Conservation (phyloP, 192 early-diverging fungal genomes). For the Entophlyctis luteolus region DNA sequence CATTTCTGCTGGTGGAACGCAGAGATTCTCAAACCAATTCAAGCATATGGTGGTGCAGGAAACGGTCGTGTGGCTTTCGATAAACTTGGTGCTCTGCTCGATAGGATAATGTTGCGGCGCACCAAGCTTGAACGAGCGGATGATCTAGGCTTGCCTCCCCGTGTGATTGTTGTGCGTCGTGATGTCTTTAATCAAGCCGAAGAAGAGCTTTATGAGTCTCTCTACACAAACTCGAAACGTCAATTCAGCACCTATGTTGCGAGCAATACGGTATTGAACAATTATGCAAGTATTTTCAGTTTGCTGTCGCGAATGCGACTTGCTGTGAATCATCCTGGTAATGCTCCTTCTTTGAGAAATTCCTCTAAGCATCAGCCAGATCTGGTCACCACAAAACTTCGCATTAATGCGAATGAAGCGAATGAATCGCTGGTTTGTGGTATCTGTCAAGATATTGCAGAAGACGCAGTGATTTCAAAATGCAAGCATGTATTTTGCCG, state of each 20-base stretch:
- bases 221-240: conserved; percentile 63
- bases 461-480: conserved; percentile 75
- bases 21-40: conserved; percentile 88
- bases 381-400: conserved; percentile 39
- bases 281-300: conserved; percentile 93
- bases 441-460: conserved; percentile 81
- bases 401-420: conserved; percentile 29
- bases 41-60: conserved; percentile 62
- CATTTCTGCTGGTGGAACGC: conserved; percentile 81
- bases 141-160: conserved; percentile 83
- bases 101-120: conserved; percentile 83
- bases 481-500: conserved; percentile 93
- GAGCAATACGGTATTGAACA: conserved; percentile 79
- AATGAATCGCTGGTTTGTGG: conserved; percentile 76
- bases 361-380: conserved; percentile 7
- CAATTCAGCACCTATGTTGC: conserved; percentile 79
- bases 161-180: conserved; percentile 71
- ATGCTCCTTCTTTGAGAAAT: not conserved
- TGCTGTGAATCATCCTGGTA: conserved; percentile 80
- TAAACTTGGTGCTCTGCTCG: conserved; percentile 72
- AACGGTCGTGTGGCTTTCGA: conserved; percentile 62
- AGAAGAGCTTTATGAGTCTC: conserved; percentile 81
- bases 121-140: conserved; percentile 85
- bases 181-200: conserved; percentile 86
- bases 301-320: conserved; percentile 83